phyloP scores from a whole-genome alignment of 2,329 filamentous ascomycete genomes.

The Emericellopsis cladophorae region DNA sequence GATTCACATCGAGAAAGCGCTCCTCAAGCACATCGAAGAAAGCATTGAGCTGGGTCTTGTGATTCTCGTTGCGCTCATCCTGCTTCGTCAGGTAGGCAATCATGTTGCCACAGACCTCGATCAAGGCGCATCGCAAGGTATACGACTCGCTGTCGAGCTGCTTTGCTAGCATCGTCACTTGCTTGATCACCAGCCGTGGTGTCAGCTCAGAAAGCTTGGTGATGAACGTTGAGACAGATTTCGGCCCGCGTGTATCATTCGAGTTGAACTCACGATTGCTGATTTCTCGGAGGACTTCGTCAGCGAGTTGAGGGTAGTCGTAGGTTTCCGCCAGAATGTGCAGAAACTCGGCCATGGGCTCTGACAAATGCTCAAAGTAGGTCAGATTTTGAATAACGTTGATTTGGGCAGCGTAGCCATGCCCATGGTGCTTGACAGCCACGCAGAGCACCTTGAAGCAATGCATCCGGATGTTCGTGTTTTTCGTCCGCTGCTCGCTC shows the following conservation, averaged over 20 bases:
- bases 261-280: slow-evolving; percentile 98
- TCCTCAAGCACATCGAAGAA: slow-evolving; percentile 97
- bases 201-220: slow-evolving; percentile 86
- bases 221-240: slow-evolving; percentile 90
- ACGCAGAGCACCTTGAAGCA: slow-evolving; percentile 95
- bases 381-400: slow-evolving; percentile 96
- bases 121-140: slow-evolving; percentile 81
- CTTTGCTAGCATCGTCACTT: slow-evolving; percentile 91
- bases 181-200: slow-evolving; percentile 86
- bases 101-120: slow-evolving; percentile 95
- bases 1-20: slow-evolving; percentile 90
- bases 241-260: slow-evolving; percentile 89
- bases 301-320: slow-evolving; percentile 88
- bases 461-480: slow-evolving; percentile 83
- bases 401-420: slow-evolving; percentile 92
- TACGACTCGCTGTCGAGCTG: slow-evolving; percentile 96
- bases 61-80: slow-evolving; percentile 81
- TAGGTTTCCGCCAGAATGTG: slow-evolving; percentile 95
- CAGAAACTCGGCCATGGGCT: slow-evolving; percentile 97
- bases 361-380: slow-evolving; percentile 97
- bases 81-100: slow-evolving; percentile 82
- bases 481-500: slow-evolving; percentile 86
- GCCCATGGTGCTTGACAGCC: slow-evolving; percentile 93
- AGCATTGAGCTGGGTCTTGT: slow-evolving; percentile 88
- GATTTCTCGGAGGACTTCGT: slow-evolving; percentile 86